Conservation (phyloP, 2,329 filamentous ascomycete genomes). For the Alternaria infectoria region DNA sequence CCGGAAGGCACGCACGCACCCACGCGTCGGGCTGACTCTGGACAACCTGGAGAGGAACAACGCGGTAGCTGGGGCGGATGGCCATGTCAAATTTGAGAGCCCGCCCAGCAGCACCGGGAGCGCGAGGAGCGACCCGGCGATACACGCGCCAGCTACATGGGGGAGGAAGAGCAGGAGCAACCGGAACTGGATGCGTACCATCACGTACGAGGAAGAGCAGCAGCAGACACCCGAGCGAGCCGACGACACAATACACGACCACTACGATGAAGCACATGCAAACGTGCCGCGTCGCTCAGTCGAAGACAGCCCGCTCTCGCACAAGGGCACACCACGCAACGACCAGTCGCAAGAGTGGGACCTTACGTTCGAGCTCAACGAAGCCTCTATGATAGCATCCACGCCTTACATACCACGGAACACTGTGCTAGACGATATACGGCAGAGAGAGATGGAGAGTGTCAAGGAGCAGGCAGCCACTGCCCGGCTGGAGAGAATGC, state of each 20-base stretch:
- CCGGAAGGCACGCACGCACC: constrained; percentile 51
- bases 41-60: constrained; percentile 53
- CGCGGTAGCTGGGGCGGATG: constrained; percentile 15
- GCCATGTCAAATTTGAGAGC: constrained; percentile 29
- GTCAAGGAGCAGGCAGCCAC: constrained; percentile 44
- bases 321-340: constrained; percentile 40
- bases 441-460: constrained; percentile 50
- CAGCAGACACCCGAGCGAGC: constrained; percentile 17
- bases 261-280: constrained; percentile 28
- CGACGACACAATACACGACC: constrained; percentile 22
- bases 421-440: constrained; percentile 52
- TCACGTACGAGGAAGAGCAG: constrained; percentile 37
- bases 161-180: constrained; percentile 53
- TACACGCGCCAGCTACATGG: constrained; percentile 56
- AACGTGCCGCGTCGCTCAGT: constrained; percentile 50
- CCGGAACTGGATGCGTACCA: constrained; percentile 53
- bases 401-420: constrained; percentile 54
- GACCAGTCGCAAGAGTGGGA: constrained; percentile 40
- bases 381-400: constrained; percentile 55
- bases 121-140: constrained; percentile 49
- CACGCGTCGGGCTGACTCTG: constrained; percentile 50
- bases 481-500: constrained; percentile 35
- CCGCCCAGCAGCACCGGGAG: constrained; percentile 47
- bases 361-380: constrained; percentile 53
- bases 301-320: constrained; percentile 53